Evolutionary conservation across 129 eudicot genomes (phyloP).

Genomic region (Erigeron canadensis): DNA sequence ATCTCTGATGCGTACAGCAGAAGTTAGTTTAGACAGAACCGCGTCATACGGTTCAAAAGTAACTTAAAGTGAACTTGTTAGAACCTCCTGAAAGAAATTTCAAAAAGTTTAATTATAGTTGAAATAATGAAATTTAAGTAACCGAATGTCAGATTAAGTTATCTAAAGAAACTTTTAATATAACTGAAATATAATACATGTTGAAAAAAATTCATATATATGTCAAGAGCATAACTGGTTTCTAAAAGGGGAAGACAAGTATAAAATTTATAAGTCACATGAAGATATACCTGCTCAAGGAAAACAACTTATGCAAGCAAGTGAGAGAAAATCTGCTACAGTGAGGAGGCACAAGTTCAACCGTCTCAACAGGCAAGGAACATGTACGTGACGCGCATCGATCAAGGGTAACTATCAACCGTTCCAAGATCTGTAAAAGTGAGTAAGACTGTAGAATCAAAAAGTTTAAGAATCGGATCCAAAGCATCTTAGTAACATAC

Average conservation of each 20-base stretch:
- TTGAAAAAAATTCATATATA: too few relatives aligned
- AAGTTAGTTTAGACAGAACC: too few relatives aligned
- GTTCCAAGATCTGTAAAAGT: conserved; percentile 60
- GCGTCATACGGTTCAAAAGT: too few relatives aligned
- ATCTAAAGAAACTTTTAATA: too few relatives aligned
- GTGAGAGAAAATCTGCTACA: conserved; percentile 94
- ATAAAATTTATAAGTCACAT: background rate
- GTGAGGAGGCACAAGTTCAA: conserved; percentile 91
- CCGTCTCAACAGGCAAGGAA: conserved; percentile 91
- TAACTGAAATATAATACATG: background rate
- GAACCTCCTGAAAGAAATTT: background rate
- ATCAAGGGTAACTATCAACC: conserved; percentile 80
- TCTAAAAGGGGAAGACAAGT: background rate
- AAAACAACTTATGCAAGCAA: conserved; percentile 85
- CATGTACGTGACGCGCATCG: conserved; percentile 98
- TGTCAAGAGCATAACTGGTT: background rate
- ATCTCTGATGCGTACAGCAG: too few relatives aligned
- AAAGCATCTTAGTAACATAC: background rate
- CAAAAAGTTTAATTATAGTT: background rate
- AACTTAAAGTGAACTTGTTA: too few relatives aligned
- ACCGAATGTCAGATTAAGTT: too few relatives aligned
- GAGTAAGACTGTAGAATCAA: conserved; percentile 11
- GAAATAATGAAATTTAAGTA: too few relatives aligned
- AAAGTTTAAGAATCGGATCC: background rate
- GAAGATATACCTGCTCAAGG: conserved; percentile 72